Evolutionary conservation across 345 rosid species (phyloP).

Genomic region (Anacardium occidentale): DNA sequence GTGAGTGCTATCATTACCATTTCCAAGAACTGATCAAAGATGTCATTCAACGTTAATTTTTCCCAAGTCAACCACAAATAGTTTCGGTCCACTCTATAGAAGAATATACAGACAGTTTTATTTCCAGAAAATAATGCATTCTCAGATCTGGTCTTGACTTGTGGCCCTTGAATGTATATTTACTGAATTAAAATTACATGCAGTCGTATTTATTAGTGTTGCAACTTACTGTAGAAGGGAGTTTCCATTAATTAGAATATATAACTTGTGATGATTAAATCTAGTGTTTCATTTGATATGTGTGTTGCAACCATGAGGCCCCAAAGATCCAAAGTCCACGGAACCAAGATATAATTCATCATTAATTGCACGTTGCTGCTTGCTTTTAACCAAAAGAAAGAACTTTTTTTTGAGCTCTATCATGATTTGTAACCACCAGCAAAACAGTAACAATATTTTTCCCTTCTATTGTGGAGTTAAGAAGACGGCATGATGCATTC

Average conservation of each 20-base stretch:
- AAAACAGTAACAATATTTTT: not conserved
- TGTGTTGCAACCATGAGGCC: not conserved
- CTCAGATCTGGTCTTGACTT: not conserved
- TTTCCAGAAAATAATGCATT: not conserved
- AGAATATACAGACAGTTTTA: not conserved
- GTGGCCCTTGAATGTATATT: not conserved
- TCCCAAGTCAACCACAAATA: not conserved
- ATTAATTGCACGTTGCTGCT: constrained; percentile 13
- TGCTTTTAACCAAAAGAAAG: constrained; percentile 4
- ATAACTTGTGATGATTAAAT: not conserved
- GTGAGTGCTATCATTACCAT: constrained; percentile 9
- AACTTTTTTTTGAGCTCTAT: not conserved
- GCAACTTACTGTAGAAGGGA: not conserved
- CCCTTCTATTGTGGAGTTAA: too few species aligned
- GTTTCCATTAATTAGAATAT: not conserved
- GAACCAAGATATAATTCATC: constrained; percentile 17
- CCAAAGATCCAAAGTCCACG: constrained; percentile 8
- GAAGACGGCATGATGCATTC: not conserved
- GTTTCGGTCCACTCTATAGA: not conserved
- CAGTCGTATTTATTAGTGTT: not conserved
- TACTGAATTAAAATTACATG: not conserved
- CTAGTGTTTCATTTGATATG: not conserved
- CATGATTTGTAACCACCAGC: not conserved
- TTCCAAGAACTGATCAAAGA: not conserved
- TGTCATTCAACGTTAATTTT: not conserved